Conservation (phyloP, 805 yeast species). For the Komagataella mondaviorum region DNA sequence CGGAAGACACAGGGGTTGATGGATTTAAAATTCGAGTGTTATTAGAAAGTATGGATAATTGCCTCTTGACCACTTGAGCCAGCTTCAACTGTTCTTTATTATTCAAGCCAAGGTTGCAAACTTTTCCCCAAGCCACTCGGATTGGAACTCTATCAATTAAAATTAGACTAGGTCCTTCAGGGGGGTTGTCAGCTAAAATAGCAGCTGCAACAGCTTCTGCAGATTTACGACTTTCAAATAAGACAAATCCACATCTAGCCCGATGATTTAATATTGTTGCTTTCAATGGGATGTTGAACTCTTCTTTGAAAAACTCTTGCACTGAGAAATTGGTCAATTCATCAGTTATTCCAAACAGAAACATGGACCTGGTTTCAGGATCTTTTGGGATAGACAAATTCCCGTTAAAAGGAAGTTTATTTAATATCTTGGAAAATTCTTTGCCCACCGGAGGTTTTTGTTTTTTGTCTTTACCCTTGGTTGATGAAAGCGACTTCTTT, state of each 20-base stretch:
- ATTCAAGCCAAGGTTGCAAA: conserved; percentile 24
- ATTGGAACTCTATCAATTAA: conserved; percentile 27
- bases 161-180: conserved; percentile 18
- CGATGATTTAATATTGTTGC: conserved; percentile 37
- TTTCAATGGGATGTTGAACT: conserved; percentile 30
- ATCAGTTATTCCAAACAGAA: conserved; percentile 62
- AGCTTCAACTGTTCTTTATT: conserved; percentile 33
- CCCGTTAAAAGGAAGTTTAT: conserved; percentile 60
- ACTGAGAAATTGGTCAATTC: conserved; percentile 53
- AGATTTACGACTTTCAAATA: conserved; percentile 30
- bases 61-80: conserved; percentile 34
- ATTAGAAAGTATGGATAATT: conserved; percentile 37
- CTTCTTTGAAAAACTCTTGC: conserved; percentile 29
- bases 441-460: conserved; percentile 8
- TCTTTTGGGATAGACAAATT: conserved; percentile 28
- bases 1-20: not conserved
- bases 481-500: not conserved
- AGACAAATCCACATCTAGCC: conserved; percentile 52
- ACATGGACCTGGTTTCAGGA: conserved; percentile 37
- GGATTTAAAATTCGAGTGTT: conserved; percentile 13
- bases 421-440: conserved; percentile 38
- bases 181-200: conserved; percentile 3
- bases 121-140: conserved; percentile 43
- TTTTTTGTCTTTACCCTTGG: not conserved
- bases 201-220: conserved; percentile 34